phyloP scores from a whole-genome alignment of 371 early-diverging fungal species.

The Sanchytrium tribonematis region DNA sequence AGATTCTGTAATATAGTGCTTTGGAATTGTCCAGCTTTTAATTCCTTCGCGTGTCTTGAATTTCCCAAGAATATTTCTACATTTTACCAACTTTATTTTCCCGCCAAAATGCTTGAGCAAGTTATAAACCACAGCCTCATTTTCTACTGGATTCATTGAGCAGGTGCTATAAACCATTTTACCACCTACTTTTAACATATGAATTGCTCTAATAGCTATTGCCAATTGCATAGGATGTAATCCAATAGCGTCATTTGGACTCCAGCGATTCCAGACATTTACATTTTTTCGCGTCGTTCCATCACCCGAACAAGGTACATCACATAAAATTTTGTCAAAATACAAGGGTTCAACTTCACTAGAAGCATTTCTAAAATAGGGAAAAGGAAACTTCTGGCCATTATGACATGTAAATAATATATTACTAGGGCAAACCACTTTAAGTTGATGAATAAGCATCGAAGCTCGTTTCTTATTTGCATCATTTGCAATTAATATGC shows the following conservation, averaged over 20 bases:
- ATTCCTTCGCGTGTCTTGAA: conserved; percentile 52
- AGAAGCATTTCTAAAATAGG: conserved; percentile 16
- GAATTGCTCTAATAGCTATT: conserved; percentile 63
- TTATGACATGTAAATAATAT: conserved; percentile 89
- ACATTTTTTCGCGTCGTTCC: conserved; percentile 94
- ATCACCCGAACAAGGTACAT: conserved; percentile 91
- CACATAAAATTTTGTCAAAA: conserved; percentile 87
- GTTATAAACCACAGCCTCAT: conserved; percentile 14
- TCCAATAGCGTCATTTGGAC: conserved; percentile 31
- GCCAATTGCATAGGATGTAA: conserved; percentile 50
- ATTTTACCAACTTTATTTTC: conserved; percentile 33
- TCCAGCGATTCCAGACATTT: conserved; percentile 68
- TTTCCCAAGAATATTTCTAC: conserved; percentile 33
- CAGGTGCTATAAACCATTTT: conserved; percentile 96
- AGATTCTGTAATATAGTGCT: background rate
- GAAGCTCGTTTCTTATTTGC: conserved; percentile 61
- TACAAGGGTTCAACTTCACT: conserved; percentile 12
- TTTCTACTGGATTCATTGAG: conserved; percentile 67
- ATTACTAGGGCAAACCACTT: conserved; percentile 61
- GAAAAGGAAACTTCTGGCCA: conserved; percentile 63
- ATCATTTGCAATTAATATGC: conserved; percentile 95
- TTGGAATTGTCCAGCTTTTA: conserved; percentile 5
- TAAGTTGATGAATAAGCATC: conserved; percentile 82
- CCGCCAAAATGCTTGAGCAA: conserved; percentile 4
- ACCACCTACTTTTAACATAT: conserved; percentile 69